Conservation (phyloP, 495 filamentous ascomycete species). For the Diplogelasinospora grovesii region DNA sequence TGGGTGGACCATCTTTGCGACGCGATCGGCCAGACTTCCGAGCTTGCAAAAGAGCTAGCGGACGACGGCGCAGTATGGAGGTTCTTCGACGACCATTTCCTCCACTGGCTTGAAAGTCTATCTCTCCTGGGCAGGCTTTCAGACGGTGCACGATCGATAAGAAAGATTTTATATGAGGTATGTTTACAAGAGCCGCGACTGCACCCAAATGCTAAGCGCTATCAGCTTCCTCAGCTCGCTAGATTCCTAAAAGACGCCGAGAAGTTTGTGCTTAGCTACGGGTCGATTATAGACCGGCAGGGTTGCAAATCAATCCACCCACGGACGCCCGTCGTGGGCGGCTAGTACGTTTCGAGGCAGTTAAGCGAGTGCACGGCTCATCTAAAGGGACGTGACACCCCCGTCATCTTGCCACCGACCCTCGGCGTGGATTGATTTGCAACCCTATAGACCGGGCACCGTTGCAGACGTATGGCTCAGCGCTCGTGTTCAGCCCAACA, state of each 20-base stretch:
- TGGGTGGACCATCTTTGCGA: not conserved
- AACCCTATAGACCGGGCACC: too few relatives aligned
- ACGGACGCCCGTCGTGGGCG: too few relatives aligned
- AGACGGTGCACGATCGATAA: slow-evolving; percentile 3
- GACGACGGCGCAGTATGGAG: not conserved
- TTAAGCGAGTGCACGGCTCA: too few relatives aligned
- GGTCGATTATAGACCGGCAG: too few relatives aligned
- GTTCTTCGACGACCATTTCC: too few relatives aligned
- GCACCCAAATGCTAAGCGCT: not conserved
- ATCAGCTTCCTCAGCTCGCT: not conserved
- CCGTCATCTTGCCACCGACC: too few relatives aligned
- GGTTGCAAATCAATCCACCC: too few relatives aligned
- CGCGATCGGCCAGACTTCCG: not conserved
- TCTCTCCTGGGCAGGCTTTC: slow-evolving; percentile 22
- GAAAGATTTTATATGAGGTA: slow-evolving; percentile 3
- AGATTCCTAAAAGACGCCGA: slow-evolving; percentile 2
- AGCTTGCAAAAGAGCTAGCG: not conserved
- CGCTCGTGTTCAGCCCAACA: too few relatives aligned
- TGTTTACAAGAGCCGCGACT: not conserved
- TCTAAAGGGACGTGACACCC: too few relatives aligned
- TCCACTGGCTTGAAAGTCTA: slow-evolving; percentile 14
- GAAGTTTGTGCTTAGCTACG: slow-evolving; percentile 8
- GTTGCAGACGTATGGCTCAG: too few relatives aligned
- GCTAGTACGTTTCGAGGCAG: too few relatives aligned
- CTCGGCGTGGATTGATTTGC: too few relatives aligned